These are phyloP conservation scores for Neurospora sp. DNA, from an alignment of 495 filamentous ascomycete species.

Conservation along the genomic window DNA sequence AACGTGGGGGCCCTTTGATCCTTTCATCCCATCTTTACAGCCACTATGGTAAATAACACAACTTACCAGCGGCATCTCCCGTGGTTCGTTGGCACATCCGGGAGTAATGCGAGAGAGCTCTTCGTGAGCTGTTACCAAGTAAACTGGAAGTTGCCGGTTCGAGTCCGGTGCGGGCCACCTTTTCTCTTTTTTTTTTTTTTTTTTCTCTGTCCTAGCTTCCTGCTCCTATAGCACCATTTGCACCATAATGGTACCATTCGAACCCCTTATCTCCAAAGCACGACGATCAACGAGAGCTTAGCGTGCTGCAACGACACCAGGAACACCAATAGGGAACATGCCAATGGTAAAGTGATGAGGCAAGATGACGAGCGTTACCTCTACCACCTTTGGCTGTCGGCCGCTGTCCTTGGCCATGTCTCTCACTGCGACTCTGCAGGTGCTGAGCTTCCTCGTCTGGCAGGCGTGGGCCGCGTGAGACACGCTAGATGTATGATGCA, in stretches of 20 bases:
- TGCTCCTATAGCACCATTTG: neutral
- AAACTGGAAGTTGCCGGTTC: neutral
- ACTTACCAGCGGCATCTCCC: neutral
- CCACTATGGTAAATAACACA: neutral
- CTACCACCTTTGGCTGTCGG: neutral
- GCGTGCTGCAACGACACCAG: neutral
- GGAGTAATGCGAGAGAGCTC: neutral
- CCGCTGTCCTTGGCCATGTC: neutral
- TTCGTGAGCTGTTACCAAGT: neutral
- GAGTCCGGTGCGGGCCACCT: neutral
- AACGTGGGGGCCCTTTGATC: neutral
- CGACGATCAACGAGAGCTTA: neutral
- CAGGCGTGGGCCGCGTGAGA: neutral
- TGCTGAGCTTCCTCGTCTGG: neutral
- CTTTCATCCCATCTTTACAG: neutral
- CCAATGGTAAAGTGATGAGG: neutral
- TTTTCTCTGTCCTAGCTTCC: too few relatives aligned
- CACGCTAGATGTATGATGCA: neutral
- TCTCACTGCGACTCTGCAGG: neutral
- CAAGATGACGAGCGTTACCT: neutral
- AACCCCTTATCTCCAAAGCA: neutral
- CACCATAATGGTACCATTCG: neutral
- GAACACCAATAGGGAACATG: neutral
- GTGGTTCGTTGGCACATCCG: neutral
- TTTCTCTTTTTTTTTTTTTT: too few relatives aligned